These are phyloP conservation scores for Leccinum variabile DNA, from an alignment of 1,284 basidiomycete species.

Conservation along the genomic window DNA sequence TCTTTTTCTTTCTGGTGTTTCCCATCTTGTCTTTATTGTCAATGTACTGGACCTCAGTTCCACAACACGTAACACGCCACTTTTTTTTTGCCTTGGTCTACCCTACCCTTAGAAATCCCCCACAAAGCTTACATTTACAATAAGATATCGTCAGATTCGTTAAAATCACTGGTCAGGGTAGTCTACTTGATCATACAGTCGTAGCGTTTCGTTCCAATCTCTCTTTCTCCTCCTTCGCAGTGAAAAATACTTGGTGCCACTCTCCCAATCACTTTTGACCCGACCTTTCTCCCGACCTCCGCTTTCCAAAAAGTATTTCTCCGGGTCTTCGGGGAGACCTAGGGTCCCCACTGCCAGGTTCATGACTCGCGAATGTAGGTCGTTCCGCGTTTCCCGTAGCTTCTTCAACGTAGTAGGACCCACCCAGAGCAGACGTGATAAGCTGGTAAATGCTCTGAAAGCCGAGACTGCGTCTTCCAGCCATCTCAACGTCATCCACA, in stretches of 20 bases:
- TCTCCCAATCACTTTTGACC: conserved; percentile 64
- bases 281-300: conserved; percentile 70
- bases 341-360: conserved; percentile 60
- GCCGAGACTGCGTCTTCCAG: conserved; percentile 79
- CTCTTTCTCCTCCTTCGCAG: conserved; percentile 74
- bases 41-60: background rate
- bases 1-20: background rate
- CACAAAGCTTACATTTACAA: background rate
- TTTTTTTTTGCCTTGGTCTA: background rate
- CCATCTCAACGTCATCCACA: conserved; percentile 89
- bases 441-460: conserved; percentile 65
- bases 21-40: background rate
- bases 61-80: background rate
- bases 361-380: conserved; percentile 62
- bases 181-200: conserved; percentile 71
- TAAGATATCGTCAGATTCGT: conserved; percentile 1
- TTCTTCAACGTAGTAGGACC: conserved; percentile 54
- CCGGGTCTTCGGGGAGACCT: conserved; percentile 67
- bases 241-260: conserved; percentile 73
- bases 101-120: background rate
- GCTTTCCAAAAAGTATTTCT: conserved; percentile 55
- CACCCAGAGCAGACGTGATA: conserved; percentile 64
- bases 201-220: conserved; percentile 84
- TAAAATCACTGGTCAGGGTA: conserved; percentile 29
- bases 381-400: conserved; percentile 53